Percentiles rank a stretch among this genome's conserved stretches.
Evolutionary conservation across 1,284 basidiomycete genomes (phyloP).

Genomic region (Austroboletus novae-zelandiae): DNA sequence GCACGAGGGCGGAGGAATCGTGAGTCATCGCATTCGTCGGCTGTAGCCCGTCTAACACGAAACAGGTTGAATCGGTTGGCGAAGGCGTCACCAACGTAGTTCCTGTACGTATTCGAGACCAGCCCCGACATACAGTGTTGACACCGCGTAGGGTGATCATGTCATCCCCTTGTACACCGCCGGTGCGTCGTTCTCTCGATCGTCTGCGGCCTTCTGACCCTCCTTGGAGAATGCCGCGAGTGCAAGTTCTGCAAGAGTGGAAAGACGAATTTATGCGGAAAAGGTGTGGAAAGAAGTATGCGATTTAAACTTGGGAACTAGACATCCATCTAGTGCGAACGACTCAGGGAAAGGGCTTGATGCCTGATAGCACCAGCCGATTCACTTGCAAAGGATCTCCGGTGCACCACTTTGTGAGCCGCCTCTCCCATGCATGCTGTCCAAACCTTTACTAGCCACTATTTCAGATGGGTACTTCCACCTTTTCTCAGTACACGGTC

Average conservation of each 20-base stretch:
- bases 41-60: constrained; percentile 12
- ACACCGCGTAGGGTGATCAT: constrained; percentile 66
- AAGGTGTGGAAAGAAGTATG: constrained; percentile 57
- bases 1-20: constrained; percentile 86
- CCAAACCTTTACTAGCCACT: neutral
- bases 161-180: constrained; percentile 94
- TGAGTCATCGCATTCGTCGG: constrained; percentile 38
- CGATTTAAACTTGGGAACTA: neutral
- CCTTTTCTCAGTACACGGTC: constrained; percentile 99
- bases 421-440: neutral
- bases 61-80: constrained; percentile 90
- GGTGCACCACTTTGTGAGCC: constrained; percentile 86
- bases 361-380: constrained; percentile 92
- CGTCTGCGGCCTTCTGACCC: neutral
- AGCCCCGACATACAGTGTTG: neutral
- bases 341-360: constrained; percentile 94
- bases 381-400: constrained; percentile 91
- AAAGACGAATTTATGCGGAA: constrained; percentile 95
- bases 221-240: constrained; percentile 76
- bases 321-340: constrained; percentile 63
- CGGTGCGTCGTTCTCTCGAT: constrained; percentile 43
- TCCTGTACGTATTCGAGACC: constrained; percentile 41
- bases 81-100: constrained; percentile 89
- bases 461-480: constrained; percentile 92
- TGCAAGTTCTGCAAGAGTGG: constrained; percentile 99